Conservation (phyloP, 2,329 filamentous ascomycete species). For the Pyricularia grisea region DNA sequence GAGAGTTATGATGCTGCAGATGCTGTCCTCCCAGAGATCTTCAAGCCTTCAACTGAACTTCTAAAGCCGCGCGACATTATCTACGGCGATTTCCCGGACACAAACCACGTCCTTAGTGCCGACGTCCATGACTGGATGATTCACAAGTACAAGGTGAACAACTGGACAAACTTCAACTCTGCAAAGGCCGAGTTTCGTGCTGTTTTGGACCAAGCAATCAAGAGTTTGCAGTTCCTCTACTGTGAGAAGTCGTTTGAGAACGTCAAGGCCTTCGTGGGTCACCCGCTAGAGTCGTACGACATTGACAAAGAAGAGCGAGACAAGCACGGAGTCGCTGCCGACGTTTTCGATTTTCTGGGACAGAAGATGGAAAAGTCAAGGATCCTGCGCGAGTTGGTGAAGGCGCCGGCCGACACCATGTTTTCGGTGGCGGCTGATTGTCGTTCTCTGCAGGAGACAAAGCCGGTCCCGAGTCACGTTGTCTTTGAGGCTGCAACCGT, state of each 20-base stretch:
- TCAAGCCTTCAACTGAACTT: not conserved
- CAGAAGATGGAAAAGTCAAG: not conserved
- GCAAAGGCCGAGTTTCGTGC: not conserved
- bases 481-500: not conserved
- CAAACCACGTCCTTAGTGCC: not conserved
- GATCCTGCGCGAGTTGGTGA: not conserved
- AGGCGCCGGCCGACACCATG: not conserved
- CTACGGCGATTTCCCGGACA: not conserved
- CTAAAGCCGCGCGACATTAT: not conserved
- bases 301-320: not conserved
- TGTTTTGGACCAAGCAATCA: not conserved
- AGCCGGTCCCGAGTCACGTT: not conserved
- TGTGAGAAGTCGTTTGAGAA: not conserved
- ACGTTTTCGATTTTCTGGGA: not conserved
- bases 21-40: not conserved
- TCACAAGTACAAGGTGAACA: not conserved
- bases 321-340: constrained; percentile 1
- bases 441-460: not conserved
- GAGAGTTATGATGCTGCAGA: not conserved
- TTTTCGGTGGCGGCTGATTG: not conserved
- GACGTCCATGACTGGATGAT: constrained; percentile 1
- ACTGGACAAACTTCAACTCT: not conserved
- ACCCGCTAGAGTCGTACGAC: not conserved
- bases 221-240: not conserved
- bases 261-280: not conserved